Conservation (phyloP, 176 grass and related monocot genomes). For the Miscanthus lutarioriparius region DNA sequence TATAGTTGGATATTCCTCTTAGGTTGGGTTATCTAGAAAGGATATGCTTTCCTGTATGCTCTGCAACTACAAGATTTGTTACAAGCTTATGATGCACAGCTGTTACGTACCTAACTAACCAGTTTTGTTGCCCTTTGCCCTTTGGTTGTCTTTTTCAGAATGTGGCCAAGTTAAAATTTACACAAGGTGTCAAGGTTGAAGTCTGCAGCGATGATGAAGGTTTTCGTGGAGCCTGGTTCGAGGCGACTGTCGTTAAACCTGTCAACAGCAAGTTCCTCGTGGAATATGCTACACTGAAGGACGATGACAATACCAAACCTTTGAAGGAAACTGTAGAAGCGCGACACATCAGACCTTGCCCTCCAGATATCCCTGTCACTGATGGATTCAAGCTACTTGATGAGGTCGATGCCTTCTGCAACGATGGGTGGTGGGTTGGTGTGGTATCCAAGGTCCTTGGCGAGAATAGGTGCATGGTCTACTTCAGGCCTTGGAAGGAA, state of each 20-base stretch:
- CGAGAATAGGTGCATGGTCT: slow-evolving; percentile 54
- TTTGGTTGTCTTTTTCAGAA: slow-evolving; percentile 42
- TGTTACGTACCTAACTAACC: neutral
- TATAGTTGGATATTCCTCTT: neutral
- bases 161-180: slow-evolving; percentile 33
- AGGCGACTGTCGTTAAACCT: slow-evolving; percentile 51
- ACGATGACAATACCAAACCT: slow-evolving; percentile 52
- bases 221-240: slow-evolving; percentile 70
- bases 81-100: neutral
- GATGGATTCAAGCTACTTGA: slow-evolving; percentile 60
- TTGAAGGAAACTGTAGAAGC: slow-evolving; percentile 62
- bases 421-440: slow-evolving; percentile 90
- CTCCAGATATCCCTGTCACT: slow-evolving; percentile 34
- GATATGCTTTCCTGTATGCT: neutral
- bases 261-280: slow-evolving; percentile 51
- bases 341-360: slow-evolving; percentile 56
- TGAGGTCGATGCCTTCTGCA: slow-evolving; percentile 79
- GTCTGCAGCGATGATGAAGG: slow-evolving; percentile 77
- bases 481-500: slow-evolving; percentile 78
- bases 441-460: slow-evolving; percentile 64
- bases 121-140: neutral
- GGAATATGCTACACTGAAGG: slow-evolving; percentile 63
- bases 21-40: neutral
- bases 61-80: neutral
- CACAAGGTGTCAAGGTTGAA: slow-evolving; percentile 52